Conservation (phyloP, 805 yeast genomes). For the Candida qinlingensis region DNA sequence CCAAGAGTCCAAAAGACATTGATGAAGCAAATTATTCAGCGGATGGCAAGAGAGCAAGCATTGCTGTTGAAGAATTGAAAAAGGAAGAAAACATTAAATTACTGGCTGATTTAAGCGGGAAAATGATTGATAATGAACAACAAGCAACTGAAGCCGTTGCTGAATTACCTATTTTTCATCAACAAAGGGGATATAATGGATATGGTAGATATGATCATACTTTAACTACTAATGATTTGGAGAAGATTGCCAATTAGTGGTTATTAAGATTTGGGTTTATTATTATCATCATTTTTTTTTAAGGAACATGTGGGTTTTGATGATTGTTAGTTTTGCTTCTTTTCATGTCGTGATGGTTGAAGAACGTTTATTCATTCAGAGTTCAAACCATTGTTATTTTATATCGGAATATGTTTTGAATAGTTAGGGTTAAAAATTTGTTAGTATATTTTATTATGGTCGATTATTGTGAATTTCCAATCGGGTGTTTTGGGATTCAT, state of each 20-base stretch:
- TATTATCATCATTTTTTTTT: not conserved
- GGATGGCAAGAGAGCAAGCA: not conserved
- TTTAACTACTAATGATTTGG: conserved; percentile 11
- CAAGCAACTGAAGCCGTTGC: conserved; percentile 1
- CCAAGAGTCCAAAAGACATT: not conserved
- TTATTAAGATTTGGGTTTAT: conserved; percentile 7
- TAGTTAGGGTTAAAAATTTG: too few relatives aligned
- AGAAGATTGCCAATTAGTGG: not conserved
- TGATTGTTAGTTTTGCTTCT: too few relatives aligned
- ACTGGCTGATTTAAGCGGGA: conserved; percentile 16
- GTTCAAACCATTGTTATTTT: too few relatives aligned
- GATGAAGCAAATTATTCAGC: not conserved
- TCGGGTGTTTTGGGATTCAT: too few relatives aligned
- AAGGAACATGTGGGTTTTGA: too few relatives aligned
- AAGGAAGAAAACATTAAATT: conserved; percentile 11
- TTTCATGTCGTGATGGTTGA: too few relatives aligned
- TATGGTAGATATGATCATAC: conserved; percentile 25
- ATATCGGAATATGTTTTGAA: too few relatives aligned
- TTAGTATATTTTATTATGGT: too few relatives aligned
- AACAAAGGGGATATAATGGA: conserved; percentile 26
- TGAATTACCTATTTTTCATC: conserved; percentile 21
- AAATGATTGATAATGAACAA: conserved; percentile 5
- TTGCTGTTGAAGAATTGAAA: not conserved
- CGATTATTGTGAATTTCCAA: too few relatives aligned
- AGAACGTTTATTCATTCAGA: too few relatives aligned